Evolutionary conservation across 495 filamentous ascomycete genomes (phyloP).

Genomic region (Durotheca rogersii): DNA sequence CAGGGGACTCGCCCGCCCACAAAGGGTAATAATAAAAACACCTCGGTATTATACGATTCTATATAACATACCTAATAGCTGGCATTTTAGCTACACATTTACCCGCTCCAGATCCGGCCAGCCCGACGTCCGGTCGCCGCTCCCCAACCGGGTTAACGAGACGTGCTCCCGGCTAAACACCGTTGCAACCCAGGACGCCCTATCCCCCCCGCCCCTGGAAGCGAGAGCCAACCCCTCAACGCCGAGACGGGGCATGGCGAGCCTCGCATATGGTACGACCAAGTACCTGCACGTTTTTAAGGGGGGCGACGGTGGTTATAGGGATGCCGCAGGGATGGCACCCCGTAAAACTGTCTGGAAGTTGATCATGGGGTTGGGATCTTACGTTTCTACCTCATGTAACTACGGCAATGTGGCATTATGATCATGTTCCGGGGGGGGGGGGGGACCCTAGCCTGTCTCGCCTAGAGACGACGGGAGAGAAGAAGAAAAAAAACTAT

Average conservation of each 20-base stretch:
- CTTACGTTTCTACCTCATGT: slow-evolving; percentile 12
- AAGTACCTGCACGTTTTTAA: slow-evolving; percentile 7
- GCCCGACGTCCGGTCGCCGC: slow-evolving; percentile 2
- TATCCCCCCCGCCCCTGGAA: slow-evolving; percentile 1
- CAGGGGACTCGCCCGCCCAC: too few relatives aligned
- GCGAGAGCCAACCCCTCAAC: slow-evolving; percentile 19
- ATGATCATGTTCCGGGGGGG: slow-evolving; percentile 18
- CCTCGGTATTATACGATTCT: too few relatives aligned
- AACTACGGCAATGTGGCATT: slow-evolving; percentile 11
- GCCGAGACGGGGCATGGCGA: slow-evolving; percentile 30
- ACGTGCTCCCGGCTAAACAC: slow-evolving; percentile 23
- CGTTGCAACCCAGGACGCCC: slow-evolving; percentile 7
- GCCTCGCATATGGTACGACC: slow-evolving; percentile 1
- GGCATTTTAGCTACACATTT: slow-evolving; percentile 16
- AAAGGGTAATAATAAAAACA: too few relatives aligned
- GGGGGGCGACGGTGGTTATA: slow-evolving; percentile 1
- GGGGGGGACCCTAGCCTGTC: slow-evolving; percentile 6
- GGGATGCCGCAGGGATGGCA: slow-evolving; percentile 1
- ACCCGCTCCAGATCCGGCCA: slow-evolving; percentile 16
- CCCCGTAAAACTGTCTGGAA: slow-evolving; percentile 20
- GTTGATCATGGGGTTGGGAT: slow-evolving; percentile 8
- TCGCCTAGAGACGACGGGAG: too few relatives aligned
- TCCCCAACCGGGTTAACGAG: slow-evolving; percentile 11
- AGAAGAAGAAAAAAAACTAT: background rate
- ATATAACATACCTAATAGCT: background rate